A percentile compares a stretch with the other conserved stretches of the same genome.
phyloP scores from a whole-genome alignment of 1,284 basidiomycete genomes.

The Marasmius oreades region DNA sequence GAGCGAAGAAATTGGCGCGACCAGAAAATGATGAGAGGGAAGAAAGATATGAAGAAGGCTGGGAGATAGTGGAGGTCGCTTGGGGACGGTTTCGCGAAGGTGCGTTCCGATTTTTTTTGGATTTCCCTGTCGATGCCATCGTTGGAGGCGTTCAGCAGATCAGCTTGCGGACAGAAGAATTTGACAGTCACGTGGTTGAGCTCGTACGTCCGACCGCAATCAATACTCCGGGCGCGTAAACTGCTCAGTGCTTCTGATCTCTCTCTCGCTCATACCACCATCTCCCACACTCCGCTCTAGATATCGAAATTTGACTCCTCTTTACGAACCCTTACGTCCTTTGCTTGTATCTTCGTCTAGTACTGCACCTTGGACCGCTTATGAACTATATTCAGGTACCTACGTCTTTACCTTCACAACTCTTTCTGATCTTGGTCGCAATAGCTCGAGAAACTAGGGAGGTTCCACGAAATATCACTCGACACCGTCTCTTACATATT shows the following conservation, averaged over 20 bases:
- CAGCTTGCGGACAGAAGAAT: constrained; percentile 11
- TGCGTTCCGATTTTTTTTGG: constrained; percentile 53
- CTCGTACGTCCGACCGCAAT: no score
- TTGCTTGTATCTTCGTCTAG: constrained; percentile 1
- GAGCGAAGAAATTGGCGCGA: constrained; percentile 56
- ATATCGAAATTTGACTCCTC: background rate
- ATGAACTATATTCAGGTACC: constrained; percentile 75
- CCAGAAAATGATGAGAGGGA: constrained; percentile 62
- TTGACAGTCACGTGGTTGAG: constrained; percentile 14
- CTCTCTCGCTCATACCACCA: constrained; percentile 1
- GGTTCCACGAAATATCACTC: constrained; percentile 19
- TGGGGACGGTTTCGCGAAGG: constrained; percentile 48
- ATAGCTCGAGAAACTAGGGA: constrained; percentile 84
- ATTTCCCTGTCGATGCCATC: constrained; percentile 40
- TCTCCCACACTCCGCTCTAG: background rate
- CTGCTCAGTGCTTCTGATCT: background rate
- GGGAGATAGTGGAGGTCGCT: constrained; percentile 57
- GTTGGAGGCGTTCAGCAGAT: background rate
- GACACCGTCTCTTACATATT: constrained; percentile 7
- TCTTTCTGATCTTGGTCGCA: constrained; percentile 30
- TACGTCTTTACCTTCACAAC: constrained; percentile 17
- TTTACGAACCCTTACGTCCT: background rate
- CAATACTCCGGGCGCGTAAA: background rate
- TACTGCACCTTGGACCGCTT: constrained; percentile 1
- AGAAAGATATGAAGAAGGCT: constrained; percentile 44